A percentile compares a stretch with the other conserved stretches of the same genome.
phyloP scores from a whole-genome alignment of 2,329 filamentous ascomycete species.

The Niveomyces coronatus region DNA sequence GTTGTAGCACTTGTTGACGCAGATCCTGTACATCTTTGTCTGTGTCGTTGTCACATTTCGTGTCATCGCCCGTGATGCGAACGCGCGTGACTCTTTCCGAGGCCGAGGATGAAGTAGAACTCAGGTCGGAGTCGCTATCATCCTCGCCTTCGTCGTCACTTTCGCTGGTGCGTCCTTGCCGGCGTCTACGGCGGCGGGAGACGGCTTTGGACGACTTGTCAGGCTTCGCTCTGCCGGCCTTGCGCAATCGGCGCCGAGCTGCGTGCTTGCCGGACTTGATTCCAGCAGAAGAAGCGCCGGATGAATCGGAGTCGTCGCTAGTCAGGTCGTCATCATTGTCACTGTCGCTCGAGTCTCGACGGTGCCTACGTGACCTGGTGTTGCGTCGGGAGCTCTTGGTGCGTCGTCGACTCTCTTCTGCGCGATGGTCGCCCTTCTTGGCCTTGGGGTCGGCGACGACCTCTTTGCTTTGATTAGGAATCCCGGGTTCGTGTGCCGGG shows the following conservation, averaged over 20 bases:
- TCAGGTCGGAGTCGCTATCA: slow-evolving; percentile 16
- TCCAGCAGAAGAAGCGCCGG: neutral
- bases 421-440: slow-evolving; percentile 1
- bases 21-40: slow-evolving; percentile 13
- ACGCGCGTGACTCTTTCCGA: slow-evolving; percentile 12
- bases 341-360: slow-evolving; percentile 2
- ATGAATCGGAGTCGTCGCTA: slow-evolving; percentile 6
- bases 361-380: slow-evolving; percentile 1
- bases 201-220: slow-evolving; percentile 1
- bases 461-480: neutral
- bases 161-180: no score
- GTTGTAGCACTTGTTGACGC: slow-evolving; percentile 19
- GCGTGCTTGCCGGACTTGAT: neutral
- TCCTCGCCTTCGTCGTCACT: no score
- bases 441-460: neutral
- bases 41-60: slow-evolving; percentile 11
- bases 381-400: neutral
- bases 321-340: slow-evolving; percentile 1
- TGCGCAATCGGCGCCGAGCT: slow-evolving; percentile 2
- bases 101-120: slow-evolving; percentile 17
- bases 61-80: slow-evolving; percentile 10
- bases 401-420: neutral
- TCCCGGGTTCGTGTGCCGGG: neutral
- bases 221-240: neutral
- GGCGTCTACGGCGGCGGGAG: slow-evolving; percentile 1